Conservation (phyloP, 2,329 filamentous ascomycete genomes). For the Ambrosiella beaveri region DNA sequence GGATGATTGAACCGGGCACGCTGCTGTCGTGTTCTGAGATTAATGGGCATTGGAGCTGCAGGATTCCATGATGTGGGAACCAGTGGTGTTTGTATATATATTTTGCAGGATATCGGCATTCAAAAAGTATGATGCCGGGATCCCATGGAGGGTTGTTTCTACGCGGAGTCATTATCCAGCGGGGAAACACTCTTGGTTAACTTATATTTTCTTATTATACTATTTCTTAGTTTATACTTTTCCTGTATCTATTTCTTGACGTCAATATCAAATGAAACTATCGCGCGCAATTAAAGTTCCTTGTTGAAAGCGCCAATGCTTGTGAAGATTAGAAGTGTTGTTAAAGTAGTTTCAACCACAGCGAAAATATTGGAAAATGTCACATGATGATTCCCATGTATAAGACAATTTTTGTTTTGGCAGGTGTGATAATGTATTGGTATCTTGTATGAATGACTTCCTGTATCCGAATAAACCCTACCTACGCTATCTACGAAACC, state of each 20-base stretch:
- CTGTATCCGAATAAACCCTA: no score
- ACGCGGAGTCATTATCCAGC: background rate
- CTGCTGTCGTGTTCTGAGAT: background rate
- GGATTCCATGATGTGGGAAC: background rate
- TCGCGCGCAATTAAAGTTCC: background rate
- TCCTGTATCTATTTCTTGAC: background rate
- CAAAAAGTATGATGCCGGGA: background rate
- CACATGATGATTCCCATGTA: no score
- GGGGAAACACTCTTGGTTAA: background rate
- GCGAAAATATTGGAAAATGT: no score
- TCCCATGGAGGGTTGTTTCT: background rate
- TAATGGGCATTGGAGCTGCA: no score
- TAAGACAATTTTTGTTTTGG: no score
- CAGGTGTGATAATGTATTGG: no score
- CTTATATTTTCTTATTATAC: background rate
- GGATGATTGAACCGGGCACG: background rate
- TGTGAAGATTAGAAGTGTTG: background rate
- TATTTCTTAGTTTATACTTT: background rate
- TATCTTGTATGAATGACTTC: no score
- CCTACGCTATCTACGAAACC: no score
- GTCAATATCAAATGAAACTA: background rate
- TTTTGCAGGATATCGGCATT: background rate
- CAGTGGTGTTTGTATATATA: background rate
- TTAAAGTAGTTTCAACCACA: no score
- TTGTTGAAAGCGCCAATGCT: background rate